These are phyloP conservation scores for Dendrocalamus sinicus DNA, from an alignment of 176 grass and related monocot species.

Conservation along the genomic window DNA sequence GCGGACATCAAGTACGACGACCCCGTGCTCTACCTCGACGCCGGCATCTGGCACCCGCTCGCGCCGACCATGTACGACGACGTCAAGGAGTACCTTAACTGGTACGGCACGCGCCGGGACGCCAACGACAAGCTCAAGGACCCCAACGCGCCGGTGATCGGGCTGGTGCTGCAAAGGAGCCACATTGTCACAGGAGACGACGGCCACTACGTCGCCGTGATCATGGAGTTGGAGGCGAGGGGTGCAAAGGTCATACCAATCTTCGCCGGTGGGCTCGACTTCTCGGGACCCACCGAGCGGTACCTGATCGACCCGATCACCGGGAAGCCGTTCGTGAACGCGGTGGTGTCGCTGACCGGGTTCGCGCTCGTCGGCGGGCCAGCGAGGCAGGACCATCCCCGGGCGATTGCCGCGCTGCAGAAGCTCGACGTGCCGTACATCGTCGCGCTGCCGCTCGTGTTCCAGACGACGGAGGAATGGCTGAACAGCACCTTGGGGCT, in stretches of 20 bases:
- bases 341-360: conserved; percentile 90
- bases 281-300: conserved; percentile 63
- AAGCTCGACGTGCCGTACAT: conserved; percentile 99
- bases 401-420: conserved; percentile 81
- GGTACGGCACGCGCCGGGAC: conserved; percentile 86
- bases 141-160: conserved; percentile 68
- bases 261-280: conserved; percentile 92
- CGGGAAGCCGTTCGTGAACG: conserved; percentile 77
- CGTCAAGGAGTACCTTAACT: conserved; percentile 98
- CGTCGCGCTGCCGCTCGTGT: conserved; percentile 93
- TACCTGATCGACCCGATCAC: conserved; percentile 79
- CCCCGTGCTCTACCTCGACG: conserved; percentile 89
- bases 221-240: conserved; percentile 96
- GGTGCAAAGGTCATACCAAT: conserved; percentile 93
- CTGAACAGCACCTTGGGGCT: conserved; percentile 92
- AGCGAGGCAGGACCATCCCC: conserved; percentile 93
- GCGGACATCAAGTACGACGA: conserved; percentile 77
- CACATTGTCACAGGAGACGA: conserved; percentile 98
- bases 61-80: conserved; percentile 93
- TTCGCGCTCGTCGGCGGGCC: conserved; percentile 97
- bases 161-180: conserved; percentile 87
- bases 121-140: conserved; percentile 57
- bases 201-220: conserved; percentile 92
- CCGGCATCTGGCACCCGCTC: conserved; percentile 94
- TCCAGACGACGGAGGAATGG: conserved; percentile 99